Evolutionary conservation across 1,284 basidiomycete genomes (phyloP), one percentile per base, ranked within the genome.

Genomic region (Xerocomus amazonicus): DNA sequence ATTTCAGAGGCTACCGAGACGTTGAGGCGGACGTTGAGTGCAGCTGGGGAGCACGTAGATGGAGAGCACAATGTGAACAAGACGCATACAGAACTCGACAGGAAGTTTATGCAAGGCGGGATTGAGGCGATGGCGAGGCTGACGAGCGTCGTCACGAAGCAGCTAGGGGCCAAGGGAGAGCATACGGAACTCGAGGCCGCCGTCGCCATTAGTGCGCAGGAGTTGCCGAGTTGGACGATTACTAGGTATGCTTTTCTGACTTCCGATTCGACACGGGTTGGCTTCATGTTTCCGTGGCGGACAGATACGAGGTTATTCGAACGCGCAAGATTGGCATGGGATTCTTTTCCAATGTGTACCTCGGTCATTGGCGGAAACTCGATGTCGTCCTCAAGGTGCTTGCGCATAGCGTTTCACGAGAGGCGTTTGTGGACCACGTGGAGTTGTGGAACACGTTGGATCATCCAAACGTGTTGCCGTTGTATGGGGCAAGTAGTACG

Each of bases 1-100:
- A 84, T 89, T 73, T 83, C 84, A 0, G 88, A 90, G 63, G 87
- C 87, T 16, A 79, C 88, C 61, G 87, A 87, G 70, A 84, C 87
- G 4, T 73, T 90, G 13, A 84, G 87, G 65, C 70, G 87, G 26
- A 82, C 80, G 17, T 69, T 88, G 32, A 83, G 62, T 13, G 4
- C 7, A 0, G 39, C 35, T 9, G 14, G 32, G 16, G 13, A 1
- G 3, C 33, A 6, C 9, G 17, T n/a, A 3, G 31, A 43, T 45
- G 41, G 9, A n/a, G 27, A 29, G 12, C 35, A 29, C 9, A 19
- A 14, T 1, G 4, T n/a, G 10, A 28, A 43, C 19, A 19, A 10
- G 16, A 32, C 6, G 16, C 27, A 36, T 13, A 39, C 50, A 2
- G 59, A 63, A 14, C 46, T 63, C 55, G 71, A 77, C 61, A 63